phyloP scores from a whole-genome alignment of 345 rosid genomes.

The Capsella bursapastoris region DNA sequence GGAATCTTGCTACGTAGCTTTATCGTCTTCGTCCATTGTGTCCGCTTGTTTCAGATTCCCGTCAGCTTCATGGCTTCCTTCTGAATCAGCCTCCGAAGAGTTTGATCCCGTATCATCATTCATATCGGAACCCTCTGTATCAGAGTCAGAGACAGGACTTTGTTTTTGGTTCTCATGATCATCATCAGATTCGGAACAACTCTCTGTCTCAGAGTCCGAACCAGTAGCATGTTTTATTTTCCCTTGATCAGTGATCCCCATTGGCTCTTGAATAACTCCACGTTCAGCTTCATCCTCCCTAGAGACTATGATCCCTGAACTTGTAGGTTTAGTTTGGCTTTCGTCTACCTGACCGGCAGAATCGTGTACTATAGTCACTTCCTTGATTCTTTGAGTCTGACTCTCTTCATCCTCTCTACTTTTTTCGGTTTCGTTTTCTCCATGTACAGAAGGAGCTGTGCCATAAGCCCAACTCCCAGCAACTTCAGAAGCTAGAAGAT shows the following conservation, averaged over 20 bases:
- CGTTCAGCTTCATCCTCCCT: conserved; percentile 46
- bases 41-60: conserved; percentile 45
- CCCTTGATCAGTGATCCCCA: conserved; percentile 51
- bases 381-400: conserved; percentile 42
- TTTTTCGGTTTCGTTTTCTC: conserved; percentile 69
- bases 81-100: conserved; percentile 55
- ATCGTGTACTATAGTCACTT: conserved; percentile 47
- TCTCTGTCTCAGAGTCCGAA: conserved; percentile 66
- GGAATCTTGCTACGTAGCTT: conserved; percentile 52
- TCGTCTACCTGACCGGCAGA: conserved; percentile 55
- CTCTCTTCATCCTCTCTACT: conserved; percentile 55
- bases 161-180: conserved; percentile 47
- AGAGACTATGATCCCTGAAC: conserved; percentile 41
- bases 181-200: conserved; percentile 49
- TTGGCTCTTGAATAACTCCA: conserved; percentile 63
- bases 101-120: conserved; percentile 39
- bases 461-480: conserved; percentile 89
- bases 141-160: conserved; percentile 53
- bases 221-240: conserved; percentile 44
- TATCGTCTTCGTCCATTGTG: conserved; percentile 64
- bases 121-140: conserved; percentile 51
- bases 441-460: conserved; percentile 82
- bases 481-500: conserved; percentile 88
- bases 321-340: conserved; percentile 65
- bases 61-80: conserved; percentile 43